phyloP scores from a whole-genome alignment of 345 rosid genomes.

The Cardamine resedifolia region DNA sequence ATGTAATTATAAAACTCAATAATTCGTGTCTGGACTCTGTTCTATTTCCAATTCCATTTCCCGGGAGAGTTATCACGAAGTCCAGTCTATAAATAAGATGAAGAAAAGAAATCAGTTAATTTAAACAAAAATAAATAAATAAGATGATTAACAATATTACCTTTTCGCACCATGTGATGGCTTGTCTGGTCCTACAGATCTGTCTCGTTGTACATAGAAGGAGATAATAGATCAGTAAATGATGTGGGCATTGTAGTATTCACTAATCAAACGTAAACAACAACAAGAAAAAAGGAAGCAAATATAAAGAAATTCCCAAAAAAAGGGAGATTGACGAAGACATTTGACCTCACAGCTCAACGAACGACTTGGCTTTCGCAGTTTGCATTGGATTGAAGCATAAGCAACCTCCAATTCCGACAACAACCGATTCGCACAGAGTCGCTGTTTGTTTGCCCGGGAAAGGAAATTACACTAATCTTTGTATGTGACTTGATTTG shows the following conservation, averaged over 20 bases:
- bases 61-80: no score
- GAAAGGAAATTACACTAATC: background rate
- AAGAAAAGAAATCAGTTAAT: background rate
- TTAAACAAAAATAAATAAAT: background rate
- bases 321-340: background rate
- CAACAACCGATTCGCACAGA: slow-evolving; percentile 22
- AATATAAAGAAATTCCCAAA: background rate
- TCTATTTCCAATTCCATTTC: no score
- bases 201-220: slow-evolving; percentile 12
- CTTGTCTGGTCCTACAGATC: slow-evolving; percentile 29
- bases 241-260: slow-evolving; percentile 5
- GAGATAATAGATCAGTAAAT: background rate
- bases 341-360: slow-evolving; percentile 28
- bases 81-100: no score
- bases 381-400: slow-evolving; percentile 30
- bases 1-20: background rate
- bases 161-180: slow-evolving; percentile 8
- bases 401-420: slow-evolving; percentile 29
- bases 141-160: background rate
- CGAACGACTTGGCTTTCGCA: slow-evolving; percentile 13
- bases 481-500: background rate
- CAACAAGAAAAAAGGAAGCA: background rate
- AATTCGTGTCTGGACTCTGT: background rate
- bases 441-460: background rate
- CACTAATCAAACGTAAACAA: slow-evolving; percentile 19